These are phyloP conservation scores for Amanita rimosa DNA, from an alignment of 768 basidiomycete genomes.

Conservation along the genomic window DNA sequence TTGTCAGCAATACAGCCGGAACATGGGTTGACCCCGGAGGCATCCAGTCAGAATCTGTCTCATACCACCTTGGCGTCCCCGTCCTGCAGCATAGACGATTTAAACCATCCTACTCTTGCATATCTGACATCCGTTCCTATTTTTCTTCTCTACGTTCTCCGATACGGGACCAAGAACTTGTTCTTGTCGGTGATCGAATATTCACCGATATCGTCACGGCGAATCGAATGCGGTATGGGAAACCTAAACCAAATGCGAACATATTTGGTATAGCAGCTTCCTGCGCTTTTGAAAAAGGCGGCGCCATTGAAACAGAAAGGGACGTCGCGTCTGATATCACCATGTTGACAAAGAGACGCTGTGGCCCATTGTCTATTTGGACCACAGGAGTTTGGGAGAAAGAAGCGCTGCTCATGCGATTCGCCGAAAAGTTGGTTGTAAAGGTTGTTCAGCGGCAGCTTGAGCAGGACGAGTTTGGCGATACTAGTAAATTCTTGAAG, in stretches of 20 bases:
- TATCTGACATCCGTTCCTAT: slow-evolving; percentile 57
- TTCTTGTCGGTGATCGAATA: slow-evolving; percentile 86
- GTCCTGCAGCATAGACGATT: slow-evolving; percentile 66
- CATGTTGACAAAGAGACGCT: slow-evolving; percentile 6
- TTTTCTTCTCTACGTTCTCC: slow-evolving; percentile 54
- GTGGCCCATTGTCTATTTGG: slow-evolving; percentile 57
- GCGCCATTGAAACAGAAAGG: slow-evolving; percentile 16
- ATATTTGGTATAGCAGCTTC: slow-evolving; percentile 3
- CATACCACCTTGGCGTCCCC: slow-evolving; percentile 64
- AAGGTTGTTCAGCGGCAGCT: slow-evolving; percentile 32
- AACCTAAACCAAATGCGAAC: slow-evolving; percentile 1
- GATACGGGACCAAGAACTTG: slow-evolving; percentile 48
- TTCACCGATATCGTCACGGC: slow-evolving; percentile 89
- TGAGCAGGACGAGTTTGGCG: slow-evolving; percentile 12
- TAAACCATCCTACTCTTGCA: slow-evolving; percentile 79
- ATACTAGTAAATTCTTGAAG: slow-evolving; percentile 20
- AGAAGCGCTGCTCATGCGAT: slow-evolving; percentile 53
- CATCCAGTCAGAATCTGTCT: slow-evolving; percentile 86
- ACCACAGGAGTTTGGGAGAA: slow-evolving; percentile 60
- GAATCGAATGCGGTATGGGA: slow-evolving; percentile 46
- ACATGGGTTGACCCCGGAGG: slow-evolving; percentile 65
- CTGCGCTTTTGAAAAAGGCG: slow-evolving; percentile 16
- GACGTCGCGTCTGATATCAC: slow-evolving; percentile 9
- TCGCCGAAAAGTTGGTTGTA: slow-evolving; percentile 43
- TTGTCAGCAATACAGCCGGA: slow-evolving; percentile 94